Conservation (phyloP, 306 rosid species). For the Castanopsis chinensis region DNA sequence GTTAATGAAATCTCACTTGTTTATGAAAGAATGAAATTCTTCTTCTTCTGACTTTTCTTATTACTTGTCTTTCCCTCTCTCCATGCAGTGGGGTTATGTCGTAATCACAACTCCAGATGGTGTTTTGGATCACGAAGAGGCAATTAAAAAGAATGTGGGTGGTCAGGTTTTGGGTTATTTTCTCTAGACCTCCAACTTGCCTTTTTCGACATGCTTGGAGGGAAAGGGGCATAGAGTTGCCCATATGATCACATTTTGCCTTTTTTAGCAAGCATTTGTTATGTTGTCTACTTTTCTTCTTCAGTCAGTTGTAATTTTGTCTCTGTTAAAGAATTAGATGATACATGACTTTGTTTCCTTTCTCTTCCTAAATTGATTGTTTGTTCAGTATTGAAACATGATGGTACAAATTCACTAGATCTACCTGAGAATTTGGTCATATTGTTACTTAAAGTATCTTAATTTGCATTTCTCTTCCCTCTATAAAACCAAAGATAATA, state of each 20-base stretch:
- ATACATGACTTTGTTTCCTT: background rate
- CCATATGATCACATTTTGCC: background rate
- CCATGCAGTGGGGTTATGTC: constrained; percentile 94
- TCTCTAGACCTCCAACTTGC: constrained; percentile 37
- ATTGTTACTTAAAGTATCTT: background rate
- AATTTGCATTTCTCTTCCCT: too few species aligned
- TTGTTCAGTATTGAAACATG: background rate
- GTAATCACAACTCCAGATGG: constrained; percentile 94
- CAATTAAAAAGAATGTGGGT: constrained; percentile 59
- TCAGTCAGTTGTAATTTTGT: background rate
- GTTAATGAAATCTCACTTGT: background rate
- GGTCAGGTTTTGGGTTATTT: constrained; percentile 87
- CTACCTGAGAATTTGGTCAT: background rate
- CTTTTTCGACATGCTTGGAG: background rate
- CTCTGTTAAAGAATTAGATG: background rate
- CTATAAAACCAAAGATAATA: background rate
- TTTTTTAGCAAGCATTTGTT: background rate
- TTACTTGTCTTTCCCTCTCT: constrained; percentile 10
- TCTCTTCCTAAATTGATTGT: background rate
- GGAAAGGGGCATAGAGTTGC: background rate
- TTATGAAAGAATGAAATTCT: background rate
- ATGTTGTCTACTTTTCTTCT: background rate
- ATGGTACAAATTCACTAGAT: background rate
- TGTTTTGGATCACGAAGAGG: constrained; percentile 94
- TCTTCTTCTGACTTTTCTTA: background rate